These are phyloP conservation scores for Staphylotrichum tortipilum DNA, from an alignment of 495 filamentous ascomycete genomes.

Conservation along the genomic window DNA sequence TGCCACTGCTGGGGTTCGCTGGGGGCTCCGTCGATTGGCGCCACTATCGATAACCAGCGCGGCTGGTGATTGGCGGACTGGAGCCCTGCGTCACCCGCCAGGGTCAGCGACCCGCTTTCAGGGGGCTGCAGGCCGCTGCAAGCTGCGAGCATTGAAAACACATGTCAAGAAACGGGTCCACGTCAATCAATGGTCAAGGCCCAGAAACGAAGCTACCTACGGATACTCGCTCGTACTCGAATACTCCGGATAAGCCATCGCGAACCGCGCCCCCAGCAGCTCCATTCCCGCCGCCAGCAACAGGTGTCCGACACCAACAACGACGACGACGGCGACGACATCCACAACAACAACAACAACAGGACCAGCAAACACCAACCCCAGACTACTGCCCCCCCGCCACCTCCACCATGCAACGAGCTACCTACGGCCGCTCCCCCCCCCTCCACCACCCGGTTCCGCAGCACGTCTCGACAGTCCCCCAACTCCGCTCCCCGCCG, in stretches of 20 bases:
- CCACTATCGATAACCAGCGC: slow-evolving; percentile 10
- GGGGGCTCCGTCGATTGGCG: too few species aligned
- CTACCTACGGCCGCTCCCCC: slow-evolving; percentile 77
- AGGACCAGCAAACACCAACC: too few species aligned
- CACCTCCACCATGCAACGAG: slow-evolving; percentile 63
- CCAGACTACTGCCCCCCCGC: neutral
- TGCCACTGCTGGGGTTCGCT: too few species aligned
- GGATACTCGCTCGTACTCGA: too few species aligned
- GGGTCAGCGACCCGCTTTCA: slow-evolving; percentile 13
- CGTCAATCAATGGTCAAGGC: too few species aligned
- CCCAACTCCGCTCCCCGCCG: slow-evolving; percentile 95
- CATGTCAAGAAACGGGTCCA: slow-evolving; percentile 28
- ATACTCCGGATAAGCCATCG: too few species aligned
- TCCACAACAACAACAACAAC: too few species aligned
- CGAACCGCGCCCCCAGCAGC: neutral
- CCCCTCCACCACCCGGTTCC: slow-evolving; percentile 97
- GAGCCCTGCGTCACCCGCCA: slow-evolving; percentile 1
- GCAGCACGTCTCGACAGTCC: slow-evolving; percentile 96
- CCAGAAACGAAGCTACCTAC: neutral
- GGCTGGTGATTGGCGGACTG: slow-evolving; percentile 5
- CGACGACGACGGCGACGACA: neutral
- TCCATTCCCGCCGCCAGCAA: neutral
- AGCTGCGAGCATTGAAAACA: slow-evolving; percentile 32
- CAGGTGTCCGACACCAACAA: neutral
- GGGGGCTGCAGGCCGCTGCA: slow-evolving; percentile 22